These are phyloP conservation scores for Candida suzukii DNA, from an alignment of 805 yeast species.

Conservation along the genomic window DNA sequence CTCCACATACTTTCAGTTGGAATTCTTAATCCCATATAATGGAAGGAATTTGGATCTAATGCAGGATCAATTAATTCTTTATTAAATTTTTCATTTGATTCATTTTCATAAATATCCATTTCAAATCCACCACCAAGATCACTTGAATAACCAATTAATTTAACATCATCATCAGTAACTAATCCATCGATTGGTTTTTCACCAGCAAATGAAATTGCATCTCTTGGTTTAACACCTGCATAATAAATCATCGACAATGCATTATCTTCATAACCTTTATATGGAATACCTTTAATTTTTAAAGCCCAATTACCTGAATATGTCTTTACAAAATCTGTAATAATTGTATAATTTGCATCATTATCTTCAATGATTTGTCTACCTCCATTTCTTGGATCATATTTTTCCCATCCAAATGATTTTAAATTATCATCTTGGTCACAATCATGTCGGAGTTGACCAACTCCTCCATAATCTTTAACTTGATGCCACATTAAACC, in stretches of 20 bases:
- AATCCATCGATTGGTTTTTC: slow-evolving; percentile 19
- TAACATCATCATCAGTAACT: slow-evolving; percentile 30
- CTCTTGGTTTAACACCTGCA: slow-evolving; percentile 63
- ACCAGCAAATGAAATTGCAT: slow-evolving; percentile 33
- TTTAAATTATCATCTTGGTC: slow-evolving; percentile 65
- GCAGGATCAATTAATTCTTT: slow-evolving; percentile 26
- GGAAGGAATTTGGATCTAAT: slow-evolving; percentile 53
- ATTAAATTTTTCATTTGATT: slow-evolving; percentile 34
- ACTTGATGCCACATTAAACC: slow-evolving; percentile 88
- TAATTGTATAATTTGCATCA: slow-evolving; percentile 53
- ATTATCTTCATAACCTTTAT: slow-evolving; percentile 36
- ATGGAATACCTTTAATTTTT: slow-evolving; percentile 60
- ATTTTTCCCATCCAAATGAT: slow-evolving; percentile 78
- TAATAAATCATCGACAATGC: slow-evolving; percentile 70
- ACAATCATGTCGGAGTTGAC: slow-evolving; percentile 62
- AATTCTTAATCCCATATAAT: slow-evolving; percentile 60
- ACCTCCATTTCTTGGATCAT: slow-evolving; percentile 88
- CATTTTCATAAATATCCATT: slow-evolving; percentile 45
- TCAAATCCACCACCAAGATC: slow-evolving; percentile 62
- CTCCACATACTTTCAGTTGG: slow-evolving; percentile 73
- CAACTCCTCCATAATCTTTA: slow-evolving; percentile 46
- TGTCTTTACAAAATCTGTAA: slow-evolving; percentile 71
- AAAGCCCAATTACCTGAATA: slow-evolving; percentile 79
- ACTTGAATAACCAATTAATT: slow-evolving; percentile 45
- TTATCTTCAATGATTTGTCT: slow-evolving; percentile 64